These are phyloP conservation scores for Lasiodiplodia theobromae DNA, from an alignment of 2,329 filamentous ascomycete genomes.

Conservation along the genomic window DNA sequence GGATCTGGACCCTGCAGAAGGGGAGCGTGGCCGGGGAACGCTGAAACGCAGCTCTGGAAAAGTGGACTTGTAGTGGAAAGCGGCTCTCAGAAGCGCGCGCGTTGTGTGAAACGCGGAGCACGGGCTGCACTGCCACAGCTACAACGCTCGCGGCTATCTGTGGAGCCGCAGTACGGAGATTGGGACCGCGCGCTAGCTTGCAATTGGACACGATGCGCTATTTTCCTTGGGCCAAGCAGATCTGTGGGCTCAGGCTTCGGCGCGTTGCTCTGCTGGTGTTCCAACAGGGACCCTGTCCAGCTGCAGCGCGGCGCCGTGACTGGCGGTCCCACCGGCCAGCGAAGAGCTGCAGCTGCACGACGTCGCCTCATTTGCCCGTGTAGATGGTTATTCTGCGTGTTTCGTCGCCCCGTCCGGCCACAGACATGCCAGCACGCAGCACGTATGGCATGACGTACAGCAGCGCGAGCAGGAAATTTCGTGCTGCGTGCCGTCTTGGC, in stretches of 20 bases:
- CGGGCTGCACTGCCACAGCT: conserved; percentile 20
- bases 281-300: conserved; percentile 3
- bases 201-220: conserved; percentile 12
- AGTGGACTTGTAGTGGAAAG: neutral
- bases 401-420: neutral
- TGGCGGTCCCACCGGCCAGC: conserved; percentile 12
- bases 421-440: conserved; percentile 8
- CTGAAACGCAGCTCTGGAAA: neutral
- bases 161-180: conserved; percentile 15
- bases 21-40: neutral
- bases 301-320: neutral
- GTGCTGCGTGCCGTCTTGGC: conserved; percentile 14
- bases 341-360: conserved; percentile 10
- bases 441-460: conserved; percentile 6
- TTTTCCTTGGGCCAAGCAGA: neutral
- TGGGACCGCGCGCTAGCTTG: conserved; percentile 10
- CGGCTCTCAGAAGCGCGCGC: conserved; percentile 12
- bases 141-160: conserved; percentile 1
- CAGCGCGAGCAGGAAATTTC: neutral
- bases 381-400: neutral
- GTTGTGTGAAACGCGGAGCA: conserved; percentile 9
- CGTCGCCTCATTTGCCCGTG: conserved; percentile 5
- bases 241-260: neutral
- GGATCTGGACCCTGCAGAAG: neutral
- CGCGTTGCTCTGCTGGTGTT: conserved; percentile 9